Base-by-base conservation (phyloP, 768 basidiomycete species). In the Russula ochroleuca region DNA sequence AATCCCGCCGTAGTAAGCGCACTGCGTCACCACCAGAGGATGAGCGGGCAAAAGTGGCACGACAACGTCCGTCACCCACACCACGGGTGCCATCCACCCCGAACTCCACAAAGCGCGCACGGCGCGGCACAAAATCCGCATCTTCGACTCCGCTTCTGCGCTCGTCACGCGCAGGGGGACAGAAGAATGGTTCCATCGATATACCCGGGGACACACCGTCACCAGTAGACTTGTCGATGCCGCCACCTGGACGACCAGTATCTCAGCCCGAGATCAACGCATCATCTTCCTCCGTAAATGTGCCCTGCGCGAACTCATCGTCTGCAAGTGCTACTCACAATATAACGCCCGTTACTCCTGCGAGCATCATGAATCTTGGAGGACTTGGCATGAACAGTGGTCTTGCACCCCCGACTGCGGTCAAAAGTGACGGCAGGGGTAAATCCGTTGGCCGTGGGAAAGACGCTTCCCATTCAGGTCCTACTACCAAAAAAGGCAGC, bases 301-400 rank as follows among this genome's bases (percentile, higher is more conserved):
- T 49, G 55, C 37, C 51, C 43, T 45, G 64, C 38, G 37, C 48
- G 53, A 58, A 54, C 10, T 47, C 55, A 11, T 40, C 63, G 0
- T 57, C 66, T 7, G 19, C 62, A 25, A 45, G 62, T 35, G 61
- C 67, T 52, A 25, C 65, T 1, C 71, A 72, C 72, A 79, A 77
- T 64, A 72, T 85, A 65, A 83, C 79, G 5, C 95, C 95, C 7
- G 92, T 93, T 49, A 97, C 95, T 0, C 95, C 95, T 0, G 89
- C 92, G 0, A 90, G 85, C 62, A 88, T 98, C 71, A 92, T 98
- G 91, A 95, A 95, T 67, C 79, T 98, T 8, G 86, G 87, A 3
- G 76, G 82, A 41, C 73, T 88, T 2, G 83, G 85, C 6, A 76
- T 82, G 57, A 78, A 80, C 53, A 83, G 75, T 52, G 73, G 78